Evolutionary conservation across 208 protist species (phyloP).

Genomic region (Lotmaria passim): DNA sequence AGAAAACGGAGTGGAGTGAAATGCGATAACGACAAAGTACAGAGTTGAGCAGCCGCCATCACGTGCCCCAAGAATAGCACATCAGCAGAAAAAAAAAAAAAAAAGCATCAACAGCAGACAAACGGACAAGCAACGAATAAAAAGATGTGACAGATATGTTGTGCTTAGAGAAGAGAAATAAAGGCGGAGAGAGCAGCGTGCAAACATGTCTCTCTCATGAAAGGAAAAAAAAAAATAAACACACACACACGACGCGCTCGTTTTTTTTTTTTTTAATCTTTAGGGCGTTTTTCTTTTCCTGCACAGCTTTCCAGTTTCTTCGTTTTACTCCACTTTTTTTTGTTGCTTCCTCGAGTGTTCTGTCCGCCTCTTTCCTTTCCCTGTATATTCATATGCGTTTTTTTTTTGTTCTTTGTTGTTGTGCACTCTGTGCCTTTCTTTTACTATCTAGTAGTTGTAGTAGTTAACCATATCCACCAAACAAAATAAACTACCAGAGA

Average conservation of each 20-base stretch:
- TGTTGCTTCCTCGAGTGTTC: neutral
- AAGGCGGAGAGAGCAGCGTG: neutral
- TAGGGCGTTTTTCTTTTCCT: too few species aligned
- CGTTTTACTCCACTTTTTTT: too few species aligned
- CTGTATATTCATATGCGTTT: too few species aligned
- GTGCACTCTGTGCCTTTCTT: neutral
- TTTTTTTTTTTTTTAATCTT: too few species aligned
- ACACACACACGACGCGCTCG: too few species aligned
- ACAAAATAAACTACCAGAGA: neutral
- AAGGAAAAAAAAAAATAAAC: too few species aligned
- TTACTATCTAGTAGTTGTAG: constrained; percentile 19
- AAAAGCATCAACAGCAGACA: neutral
- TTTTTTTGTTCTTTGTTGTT: neutral
- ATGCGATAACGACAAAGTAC: neutral
- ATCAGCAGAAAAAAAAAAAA: neutral
- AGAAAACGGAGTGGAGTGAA: neutral
- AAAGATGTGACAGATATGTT: too few species aligned
- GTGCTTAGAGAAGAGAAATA: neutral
- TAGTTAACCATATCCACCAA: constrained; percentile 21
- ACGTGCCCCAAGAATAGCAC: too few species aligned
- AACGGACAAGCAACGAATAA: too few species aligned
- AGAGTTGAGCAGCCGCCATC: too few species aligned
- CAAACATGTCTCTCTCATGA: too few species aligned
- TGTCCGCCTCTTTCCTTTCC: constrained; percentile 1
- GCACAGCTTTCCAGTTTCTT: too few species aligned